phyloP scores from a whole-genome alignment of 352 stramenopile genomes.

The Albugo laibachii region DNA sequence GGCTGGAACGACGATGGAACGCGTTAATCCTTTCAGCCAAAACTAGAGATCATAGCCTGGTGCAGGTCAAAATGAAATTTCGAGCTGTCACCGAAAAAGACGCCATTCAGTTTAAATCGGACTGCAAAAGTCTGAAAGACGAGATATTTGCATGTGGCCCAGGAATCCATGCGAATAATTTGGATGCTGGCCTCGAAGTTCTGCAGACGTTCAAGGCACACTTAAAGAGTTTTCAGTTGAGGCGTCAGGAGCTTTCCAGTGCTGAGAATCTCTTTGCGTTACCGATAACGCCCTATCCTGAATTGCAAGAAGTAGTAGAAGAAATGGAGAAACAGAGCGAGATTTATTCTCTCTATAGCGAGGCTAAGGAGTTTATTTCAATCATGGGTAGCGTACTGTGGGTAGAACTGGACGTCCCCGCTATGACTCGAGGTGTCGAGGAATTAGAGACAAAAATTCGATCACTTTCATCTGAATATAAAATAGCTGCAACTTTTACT shows the following conservation, averaged over 20 bases:
- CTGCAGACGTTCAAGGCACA: conserved; percentile 71
- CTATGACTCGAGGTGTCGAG: conserved; percentile 84
- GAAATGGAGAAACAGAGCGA: conserved; percentile 75
- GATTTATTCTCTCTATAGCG: conserved; percentile 84
- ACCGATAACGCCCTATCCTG: conserved; percentile 78
- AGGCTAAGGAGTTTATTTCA: conserved; percentile 87
- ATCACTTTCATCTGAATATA: conserved; percentile 83
- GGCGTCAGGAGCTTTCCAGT: conserved; percentile 80
- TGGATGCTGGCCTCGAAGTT: conserved; percentile 81
- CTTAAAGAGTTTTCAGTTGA: conserved; percentile 50
- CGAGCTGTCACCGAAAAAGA: conserved; percentile 85
- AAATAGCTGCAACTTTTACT: conserved; percentile 79
- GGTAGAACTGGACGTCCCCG: conserved; percentile 82
- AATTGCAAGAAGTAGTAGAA: conserved; percentile 71
- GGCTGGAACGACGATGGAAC: conserved; percentile 69
- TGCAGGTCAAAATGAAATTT: conserved; percentile 90
- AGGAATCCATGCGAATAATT: conserved; percentile 50
- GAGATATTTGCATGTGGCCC: conserved; percentile 78
- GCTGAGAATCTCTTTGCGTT: conserved; percentile 89
- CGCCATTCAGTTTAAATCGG: conserved; percentile 67
- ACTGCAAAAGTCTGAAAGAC: conserved; percentile 73
- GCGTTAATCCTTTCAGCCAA: conserved; percentile 63
- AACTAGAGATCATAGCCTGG: conserved; percentile 85
- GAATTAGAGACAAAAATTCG: conserved; percentile 84
- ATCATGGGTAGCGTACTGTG: conserved; percentile 81